These are phyloP conservation scores for Penicillium goetzii DNA, from an alignment of 495 filamentous ascomycete species.

Conservation along the genomic window DNA sequence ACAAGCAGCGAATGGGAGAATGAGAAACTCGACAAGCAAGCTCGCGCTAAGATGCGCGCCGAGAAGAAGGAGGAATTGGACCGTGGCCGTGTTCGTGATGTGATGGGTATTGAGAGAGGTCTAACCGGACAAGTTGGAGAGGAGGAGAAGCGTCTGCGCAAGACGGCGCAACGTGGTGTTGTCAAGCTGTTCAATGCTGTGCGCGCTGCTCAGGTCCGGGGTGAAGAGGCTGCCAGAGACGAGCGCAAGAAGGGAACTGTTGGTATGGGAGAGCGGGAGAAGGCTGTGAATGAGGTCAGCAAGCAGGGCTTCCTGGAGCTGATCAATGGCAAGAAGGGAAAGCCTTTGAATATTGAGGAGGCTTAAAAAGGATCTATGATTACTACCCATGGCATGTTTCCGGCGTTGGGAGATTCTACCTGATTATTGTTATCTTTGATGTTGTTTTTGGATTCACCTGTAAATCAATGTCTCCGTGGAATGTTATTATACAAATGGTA, in stretches of 20 bases:
- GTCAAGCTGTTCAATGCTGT: conserved; percentile 97
- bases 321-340: conserved; percentile 66
- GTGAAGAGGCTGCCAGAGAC: conserved; percentile 70
- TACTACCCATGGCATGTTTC: conserved; percentile 42
- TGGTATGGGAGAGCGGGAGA: conserved; percentile 72
- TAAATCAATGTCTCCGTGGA: conserved; percentile 5
- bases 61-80: conserved; percentile 83
- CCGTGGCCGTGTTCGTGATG: conserved; percentile 84
- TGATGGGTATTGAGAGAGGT: conserved; percentile 61
- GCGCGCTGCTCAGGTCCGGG: conserved; percentile 84
- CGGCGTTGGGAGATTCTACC: conserved; percentile 40
- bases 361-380: conserved; percentile 40
- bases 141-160: conserved; percentile 77
- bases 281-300: conserved; percentile 90
- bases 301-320: conserved; percentile 94
- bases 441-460: conserved; percentile 10
- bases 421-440: conserved; percentile 24
- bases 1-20: conserved; percentile 69
- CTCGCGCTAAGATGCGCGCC: conserved; percentile 73
- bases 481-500: conserved; percentile 26
- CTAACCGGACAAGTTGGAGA: conserved; percentile 62
- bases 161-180: conserved; percentile 88
- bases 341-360: conserved; percentile 53
- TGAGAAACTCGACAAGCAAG: conserved; percentile 76
- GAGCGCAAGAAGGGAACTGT: conserved; percentile 73